These are phyloP conservation scores for Mortierella sp. DNA, from an alignment of 371 early-diverging fungal species.

Conservation along the genomic window DNA sequence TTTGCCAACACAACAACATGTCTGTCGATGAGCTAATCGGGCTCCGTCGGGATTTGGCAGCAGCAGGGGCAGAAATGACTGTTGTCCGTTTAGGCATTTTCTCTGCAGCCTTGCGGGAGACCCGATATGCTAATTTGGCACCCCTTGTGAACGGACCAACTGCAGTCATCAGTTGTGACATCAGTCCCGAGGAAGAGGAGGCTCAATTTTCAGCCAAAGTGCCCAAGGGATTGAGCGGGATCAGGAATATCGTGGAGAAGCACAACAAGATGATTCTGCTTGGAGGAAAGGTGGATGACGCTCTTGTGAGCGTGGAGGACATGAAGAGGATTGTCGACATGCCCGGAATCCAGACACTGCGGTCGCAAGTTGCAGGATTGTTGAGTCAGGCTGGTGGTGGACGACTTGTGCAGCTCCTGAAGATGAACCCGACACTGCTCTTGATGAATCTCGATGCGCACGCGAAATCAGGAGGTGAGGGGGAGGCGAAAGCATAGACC, in stretches of 20 bases:
- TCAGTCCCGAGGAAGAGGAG: conserved; percentile 53
- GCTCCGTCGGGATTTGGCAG: conserved; percentile 61
- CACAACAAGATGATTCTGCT: conserved; percentile 71
- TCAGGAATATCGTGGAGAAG: conserved; percentile 62
- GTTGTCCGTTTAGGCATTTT: conserved; percentile 68
- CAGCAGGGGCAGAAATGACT: conserved; percentile 57
- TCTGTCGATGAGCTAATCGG: conserved; percentile 68
- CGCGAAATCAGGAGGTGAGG: conserved; percentile 40
- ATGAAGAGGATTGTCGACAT: conserved; percentile 66
- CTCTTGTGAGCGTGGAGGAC: conserved; percentile 63
- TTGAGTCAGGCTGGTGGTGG: conserved; percentile 67
- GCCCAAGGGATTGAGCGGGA: conserved; percentile 59
- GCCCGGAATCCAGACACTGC: conserved; percentile 63
- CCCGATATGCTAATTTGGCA: conserved; percentile 66
- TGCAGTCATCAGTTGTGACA: conserved; percentile 64
- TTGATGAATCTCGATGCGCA: conserved; percentile 53
- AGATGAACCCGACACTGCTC: conserved; percentile 54
- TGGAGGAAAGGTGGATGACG: conserved; percentile 71
- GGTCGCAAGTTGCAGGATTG: conserved; percentile 67
- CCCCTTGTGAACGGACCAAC: conserved; percentile 68
- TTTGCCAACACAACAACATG: conserved; percentile 78
- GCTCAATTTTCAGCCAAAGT: conserved; percentile 43
- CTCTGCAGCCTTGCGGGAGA: conserved; percentile 60
- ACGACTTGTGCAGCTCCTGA: conserved; percentile 62
- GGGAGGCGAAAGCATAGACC: conserved; percentile 6